These are phyloP conservation scores for Beauveria brongniartii DNA, from an alignment of 2,329 filamentous ascomycete genomes.

Conservation along the genomic window DNA sequence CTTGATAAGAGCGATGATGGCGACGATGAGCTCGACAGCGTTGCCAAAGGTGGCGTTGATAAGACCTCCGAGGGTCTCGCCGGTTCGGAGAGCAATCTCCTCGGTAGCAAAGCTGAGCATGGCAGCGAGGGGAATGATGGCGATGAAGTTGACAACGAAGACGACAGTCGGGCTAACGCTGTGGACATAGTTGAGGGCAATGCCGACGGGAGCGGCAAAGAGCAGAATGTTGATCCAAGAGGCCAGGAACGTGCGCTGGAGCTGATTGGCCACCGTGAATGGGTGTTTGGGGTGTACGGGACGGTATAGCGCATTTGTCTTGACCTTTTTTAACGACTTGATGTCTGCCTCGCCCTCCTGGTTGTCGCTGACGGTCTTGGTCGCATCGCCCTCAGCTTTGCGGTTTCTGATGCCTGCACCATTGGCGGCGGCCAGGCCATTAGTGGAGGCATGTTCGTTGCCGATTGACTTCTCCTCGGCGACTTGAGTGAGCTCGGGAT, in stretches of 20 bases:
- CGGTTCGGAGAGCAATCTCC: conserved; percentile 72
- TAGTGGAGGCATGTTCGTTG: conserved; percentile 17
- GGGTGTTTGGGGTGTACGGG: conserved; percentile 41
- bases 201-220: conserved; percentile 69
- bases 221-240: conserved; percentile 85
- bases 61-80: conserved; percentile 80
- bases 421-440: conserved; percentile 15
- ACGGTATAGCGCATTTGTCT: conserved; percentile 34
- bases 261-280: conserved; percentile 56
- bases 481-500: conserved; percentile 10
- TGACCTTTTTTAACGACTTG: conserved; percentile 33
- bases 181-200: conserved; percentile 59
- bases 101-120: conserved; percentile 86
- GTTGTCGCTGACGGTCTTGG: conserved; percentile 10
- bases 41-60: conserved; percentile 92
- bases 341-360: conserved; percentile 20
- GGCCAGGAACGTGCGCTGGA: conserved; percentile 66
- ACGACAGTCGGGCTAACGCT: conserved; percentile 51
- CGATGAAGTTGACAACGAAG: conserved; percentile 88
- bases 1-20: conserved; percentile 71
- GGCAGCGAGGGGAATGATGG: conserved; percentile 81
- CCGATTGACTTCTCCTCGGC: conserved; percentile 17
- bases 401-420: conserved; percentile 24
- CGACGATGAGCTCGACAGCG: conserved; percentile 82
- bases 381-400: conserved; percentile 20